Conservation (phyloP, 2,329 filamentous ascomycete species). For the Hypoxylon sp. region DNA sequence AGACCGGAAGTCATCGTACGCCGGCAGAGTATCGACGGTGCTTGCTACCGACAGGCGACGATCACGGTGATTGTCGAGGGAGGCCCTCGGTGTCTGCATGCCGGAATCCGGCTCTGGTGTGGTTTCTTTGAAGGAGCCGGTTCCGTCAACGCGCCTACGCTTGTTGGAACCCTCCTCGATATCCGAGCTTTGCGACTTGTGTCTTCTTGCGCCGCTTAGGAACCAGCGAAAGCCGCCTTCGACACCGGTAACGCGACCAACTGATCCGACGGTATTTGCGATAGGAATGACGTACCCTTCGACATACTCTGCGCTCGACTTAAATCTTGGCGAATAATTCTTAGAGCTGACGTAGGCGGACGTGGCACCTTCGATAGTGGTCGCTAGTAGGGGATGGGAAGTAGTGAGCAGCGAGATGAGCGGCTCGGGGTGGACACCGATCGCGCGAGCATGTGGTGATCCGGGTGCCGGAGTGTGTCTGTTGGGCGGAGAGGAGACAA, state of each 20-base stretch:
- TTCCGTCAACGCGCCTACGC: slow-evolving; percentile 61
- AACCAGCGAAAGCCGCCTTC: slow-evolving; percentile 89
- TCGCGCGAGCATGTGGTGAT: slow-evolving; percentile 49
- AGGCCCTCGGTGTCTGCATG: slow-evolving; percentile 46
- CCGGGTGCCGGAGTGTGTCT: slow-evolving; percentile 52
- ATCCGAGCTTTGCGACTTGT: slow-evolving; percentile 56
- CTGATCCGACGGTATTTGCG: slow-evolving; percentile 83
- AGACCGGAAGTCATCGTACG: slow-evolving; percentile 81
- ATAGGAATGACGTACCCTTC: slow-evolving; percentile 88
- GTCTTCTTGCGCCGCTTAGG: slow-evolving; percentile 66
- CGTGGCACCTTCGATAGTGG: slow-evolving; percentile 82
- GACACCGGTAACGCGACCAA: slow-evolving; percentile 85
- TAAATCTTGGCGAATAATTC: slow-evolving; percentile 87
- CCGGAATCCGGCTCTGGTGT: slow-evolving; percentile 41
- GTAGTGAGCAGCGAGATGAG: slow-evolving; percentile 86
- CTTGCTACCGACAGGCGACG: slow-evolving; percentile 71
- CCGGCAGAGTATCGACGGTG: slow-evolving; percentile 77
- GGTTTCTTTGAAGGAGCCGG: slow-evolving; percentile 45
- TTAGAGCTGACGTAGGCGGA: slow-evolving; percentile 88
- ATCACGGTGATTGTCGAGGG: slow-evolving; percentile 46
- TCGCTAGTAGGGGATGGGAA: slow-evolving; percentile 85
- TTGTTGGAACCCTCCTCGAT: slow-evolving; percentile 62
- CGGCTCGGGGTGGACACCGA: slow-evolving; percentile 72
- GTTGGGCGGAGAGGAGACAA: slow-evolving; percentile 68
- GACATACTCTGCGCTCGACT: slow-evolving; percentile 88